phyloP scores from a whole-genome alignment of 2,329 filamentous ascomycete species.

The Monosporascus sp. region DNA sequence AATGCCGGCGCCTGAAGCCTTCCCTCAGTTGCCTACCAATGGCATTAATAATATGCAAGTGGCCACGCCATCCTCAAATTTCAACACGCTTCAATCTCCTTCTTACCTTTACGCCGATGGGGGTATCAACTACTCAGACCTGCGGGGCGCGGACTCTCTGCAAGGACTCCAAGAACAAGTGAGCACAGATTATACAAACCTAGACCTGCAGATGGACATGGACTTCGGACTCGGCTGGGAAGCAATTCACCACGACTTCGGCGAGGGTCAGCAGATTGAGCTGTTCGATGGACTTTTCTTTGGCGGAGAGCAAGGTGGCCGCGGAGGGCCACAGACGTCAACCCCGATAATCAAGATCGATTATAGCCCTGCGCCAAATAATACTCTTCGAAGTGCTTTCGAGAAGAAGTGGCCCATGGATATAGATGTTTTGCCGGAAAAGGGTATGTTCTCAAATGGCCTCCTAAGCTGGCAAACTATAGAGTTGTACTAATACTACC shows the following conservation, averaged over 20 bases:
- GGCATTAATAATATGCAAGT: too few species aligned
- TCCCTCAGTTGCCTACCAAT: too few species aligned
- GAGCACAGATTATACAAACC: constrained; percentile 21
- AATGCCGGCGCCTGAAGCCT: too few species aligned
- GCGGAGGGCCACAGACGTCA: constrained; percentile 1
- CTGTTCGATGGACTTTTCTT: constrained; percentile 72
- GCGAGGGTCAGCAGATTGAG: constrained; percentile 55
- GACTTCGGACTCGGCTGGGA: constrained; percentile 64
- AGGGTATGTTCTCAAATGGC: too few species aligned
- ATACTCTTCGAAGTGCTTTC: too few species aligned
- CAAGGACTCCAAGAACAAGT: constrained; percentile 37
- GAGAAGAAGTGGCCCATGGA: too few species aligned
- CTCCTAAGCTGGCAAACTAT: too few species aligned
- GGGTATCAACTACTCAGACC: constrained; percentile 37
- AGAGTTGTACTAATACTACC: too few species aligned
- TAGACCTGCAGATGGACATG: constrained; percentile 54
- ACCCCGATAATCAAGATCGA: too few species aligned
- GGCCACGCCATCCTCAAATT: constrained; percentile 15
- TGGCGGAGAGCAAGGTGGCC: constrained; percentile 45
- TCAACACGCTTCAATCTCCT: constrained; percentile 20
- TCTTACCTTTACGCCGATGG: constrained; percentile 26
- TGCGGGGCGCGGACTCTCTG: constrained; percentile 51
- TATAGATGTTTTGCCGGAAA: too few species aligned
- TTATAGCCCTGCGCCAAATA: too few species aligned
- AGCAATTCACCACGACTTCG: constrained; percentile 57